Conservation (phyloP, 768 basidiomycete species). For the Pleurotus djamor region DNA sequence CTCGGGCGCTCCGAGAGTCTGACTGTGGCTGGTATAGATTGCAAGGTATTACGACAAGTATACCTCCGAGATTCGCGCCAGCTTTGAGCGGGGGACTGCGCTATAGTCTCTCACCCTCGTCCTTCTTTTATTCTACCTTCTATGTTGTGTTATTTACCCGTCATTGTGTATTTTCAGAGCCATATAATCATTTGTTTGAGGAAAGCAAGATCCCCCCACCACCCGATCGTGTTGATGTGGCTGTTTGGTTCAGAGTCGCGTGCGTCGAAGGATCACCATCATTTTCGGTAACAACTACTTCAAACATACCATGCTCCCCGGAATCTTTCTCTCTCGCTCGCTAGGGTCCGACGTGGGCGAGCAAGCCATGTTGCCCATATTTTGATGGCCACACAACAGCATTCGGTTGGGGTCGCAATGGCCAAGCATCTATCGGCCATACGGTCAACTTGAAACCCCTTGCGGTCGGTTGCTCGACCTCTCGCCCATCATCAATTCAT, state of each 20-base stretch:
- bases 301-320: no score
- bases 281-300: no score
- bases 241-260: no score
- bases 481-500: neutral
- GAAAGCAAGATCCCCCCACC: no score
- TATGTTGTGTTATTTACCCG: neutral
- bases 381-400: neutral
- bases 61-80: slow-evolving; percentile 92
- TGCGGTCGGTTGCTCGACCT: neutral
- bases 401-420: neutral
- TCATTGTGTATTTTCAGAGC: neutral
- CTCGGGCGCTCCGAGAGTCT: no score
- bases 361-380: neutral
- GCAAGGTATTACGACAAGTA: slow-evolving; percentile 97
- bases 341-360: neutral
- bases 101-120: slow-evolving; percentile 40
- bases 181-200: no score
- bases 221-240: no score
- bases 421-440: slow-evolving; percentile 3
- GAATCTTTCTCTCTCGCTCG: neutral
- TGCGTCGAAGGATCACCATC: no score
- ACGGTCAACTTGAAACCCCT: neutral
- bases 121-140: neutral
- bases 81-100: slow-evolving; percentile 97
- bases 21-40: slow-evolving; percentile 47